Base-by-base conservation (phyloP, 768 basidiomycete species). In the Scleroderma citrinum region DNA sequence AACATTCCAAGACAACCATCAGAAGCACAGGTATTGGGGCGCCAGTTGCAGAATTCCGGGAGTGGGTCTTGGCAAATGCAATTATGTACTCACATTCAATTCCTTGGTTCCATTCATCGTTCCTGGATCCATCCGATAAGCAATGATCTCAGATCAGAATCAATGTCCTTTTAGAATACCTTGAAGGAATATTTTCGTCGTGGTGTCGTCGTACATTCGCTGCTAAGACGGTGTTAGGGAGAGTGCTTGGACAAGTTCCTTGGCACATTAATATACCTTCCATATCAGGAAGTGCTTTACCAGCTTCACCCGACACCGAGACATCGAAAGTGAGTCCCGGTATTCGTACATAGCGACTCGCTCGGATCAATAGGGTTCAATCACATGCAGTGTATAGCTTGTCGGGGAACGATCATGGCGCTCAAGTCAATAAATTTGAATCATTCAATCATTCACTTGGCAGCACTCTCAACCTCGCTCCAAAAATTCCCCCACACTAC, bases 81-180 rank as follows among this genome's bases (percentile, higher is more conserved):
- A 39, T 50, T 44, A 13, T 31, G 30, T 23, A 68, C 65, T 68
- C 55, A 66, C 65, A 16, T 20, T 66, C 32, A 41, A 40, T 52
- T 64, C 58, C 56, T 64, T 68, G 37, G 49, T 31, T 3, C 59
- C 56, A 24, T 58, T 55, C 36, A 37, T 61, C 17, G 17, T 34
- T 13, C 23, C 56, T 55, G 19, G 42, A 45, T 39, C 34, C 13
- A 39, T 39, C 23, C 19, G n/a, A 30, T 20, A 43, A 14, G 41
- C 14, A 16, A 36, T 17, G 19, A n/a, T 19, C 26, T 29, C 26
- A n/a, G n/a, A 29, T 29, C 26, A 29, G 26, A 29, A 29, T 8
- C 26, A 29, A 29, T 8, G 26, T 29, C 26, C 26, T 29, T 29
- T 8, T 29, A 29, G 26, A 29, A 29, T 29, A 29, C 26, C 26